Conservation (phyloP, 805 yeast genomes). For the Metschnikowia shivogae region DNA sequence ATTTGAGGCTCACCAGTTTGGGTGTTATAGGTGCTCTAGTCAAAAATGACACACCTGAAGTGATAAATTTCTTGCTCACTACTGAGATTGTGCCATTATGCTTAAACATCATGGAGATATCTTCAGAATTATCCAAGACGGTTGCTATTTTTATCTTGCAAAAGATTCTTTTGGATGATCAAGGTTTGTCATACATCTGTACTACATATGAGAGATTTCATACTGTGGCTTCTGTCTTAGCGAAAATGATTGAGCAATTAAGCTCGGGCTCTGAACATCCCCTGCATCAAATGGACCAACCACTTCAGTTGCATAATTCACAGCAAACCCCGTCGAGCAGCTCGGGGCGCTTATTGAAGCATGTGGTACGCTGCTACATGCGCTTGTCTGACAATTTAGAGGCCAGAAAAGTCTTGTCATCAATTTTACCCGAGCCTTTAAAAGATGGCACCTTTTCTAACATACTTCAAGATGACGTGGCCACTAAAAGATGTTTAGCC, state of each 20-base stretch:
- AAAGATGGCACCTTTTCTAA: conserved; percentile 81
- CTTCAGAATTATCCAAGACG: conserved; percentile 89
- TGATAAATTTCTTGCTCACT: conserved; percentile 83
- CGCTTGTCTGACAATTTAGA: conserved; percentile 86
- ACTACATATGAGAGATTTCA: conserved; percentile 92
- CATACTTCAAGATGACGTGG: conserved; percentile 78
- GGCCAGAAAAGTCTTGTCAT: conserved; percentile 82
- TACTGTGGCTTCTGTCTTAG: conserved; percentile 86
- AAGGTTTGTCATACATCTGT: conserved; percentile 87
- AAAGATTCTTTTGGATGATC: conserved; percentile 86
- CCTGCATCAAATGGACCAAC: conserved; percentile 8
- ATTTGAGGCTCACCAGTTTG: conserved; percentile 82
- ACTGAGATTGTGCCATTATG: conserved; percentile 96
- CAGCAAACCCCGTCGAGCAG: conserved; percentile 29
- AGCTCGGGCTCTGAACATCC: conserved; percentile 49
- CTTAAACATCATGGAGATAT: conserved; percentile 89
- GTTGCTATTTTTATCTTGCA: conserved; percentile 96
- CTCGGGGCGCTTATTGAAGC: conserved; percentile 83
- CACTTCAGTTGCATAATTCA: conserved; percentile 3
- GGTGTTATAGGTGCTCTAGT: conserved; percentile 98
- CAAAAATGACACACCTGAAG: conserved; percentile 93
- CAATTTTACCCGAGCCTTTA: conserved; percentile 80
- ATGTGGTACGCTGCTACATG: conserved; percentile 90
- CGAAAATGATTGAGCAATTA: conserved; percentile 84
- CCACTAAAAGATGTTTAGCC: conserved; percentile 81